phyloP scores from a whole-genome alignment of 305 asterid species.

The Petunia hybrid region DNA sequence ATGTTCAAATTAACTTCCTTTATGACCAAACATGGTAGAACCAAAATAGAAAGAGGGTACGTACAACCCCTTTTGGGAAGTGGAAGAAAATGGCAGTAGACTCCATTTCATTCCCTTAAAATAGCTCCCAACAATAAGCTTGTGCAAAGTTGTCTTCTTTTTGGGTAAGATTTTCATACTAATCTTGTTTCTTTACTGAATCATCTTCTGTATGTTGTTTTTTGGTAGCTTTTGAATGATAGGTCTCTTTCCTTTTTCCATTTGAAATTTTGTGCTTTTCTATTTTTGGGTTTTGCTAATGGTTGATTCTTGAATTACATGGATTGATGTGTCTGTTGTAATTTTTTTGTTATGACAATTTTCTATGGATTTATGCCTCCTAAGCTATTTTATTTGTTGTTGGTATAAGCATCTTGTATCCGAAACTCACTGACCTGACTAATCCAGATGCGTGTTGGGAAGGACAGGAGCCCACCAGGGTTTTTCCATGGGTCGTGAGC shows the following conservation, averaged over 20 bases:
- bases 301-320: not conserved
- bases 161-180: conserved; percentile 15
- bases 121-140: not conserved
- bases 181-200: not conserved
- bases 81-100: not conserved
- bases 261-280: not conserved
- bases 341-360: not conserved
- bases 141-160: conserved; percentile 15
- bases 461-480: no score
- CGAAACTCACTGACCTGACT: no score
- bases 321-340: not conserved
- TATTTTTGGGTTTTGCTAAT: not conserved
- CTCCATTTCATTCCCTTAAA: not conserved
- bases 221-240: not conserved
- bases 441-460: no score
- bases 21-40: no score
- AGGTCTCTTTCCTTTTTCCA: not conserved
- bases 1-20: no score
- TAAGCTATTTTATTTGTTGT: not conserved
- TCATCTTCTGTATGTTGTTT: not conserved
- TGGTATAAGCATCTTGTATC: no score
- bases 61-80: no score
- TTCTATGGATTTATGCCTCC: not conserved
- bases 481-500: no score
- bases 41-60: no score